These are phyloP conservation scores for Barnettozyma vustinii DNA, from an alignment of 805 yeast species.

Conservation along the genomic window DNA sequence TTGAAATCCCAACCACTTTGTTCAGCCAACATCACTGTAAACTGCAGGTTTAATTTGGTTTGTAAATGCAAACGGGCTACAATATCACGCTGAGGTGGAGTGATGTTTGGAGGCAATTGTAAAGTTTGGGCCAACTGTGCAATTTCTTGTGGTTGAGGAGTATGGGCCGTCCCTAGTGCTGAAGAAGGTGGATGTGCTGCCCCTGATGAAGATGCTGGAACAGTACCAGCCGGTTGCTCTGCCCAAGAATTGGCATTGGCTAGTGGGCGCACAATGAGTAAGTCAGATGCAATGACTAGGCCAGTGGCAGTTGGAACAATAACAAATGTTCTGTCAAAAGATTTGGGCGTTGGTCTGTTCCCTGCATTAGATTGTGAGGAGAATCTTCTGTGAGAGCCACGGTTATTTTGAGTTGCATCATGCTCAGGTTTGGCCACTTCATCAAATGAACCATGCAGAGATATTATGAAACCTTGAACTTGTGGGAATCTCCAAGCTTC, in stretches of 20 bases:
- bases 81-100: constrained; percentile 58
- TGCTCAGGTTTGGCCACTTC: constrained; percentile 57
- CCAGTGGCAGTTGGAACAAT: constrained; percentile 66
- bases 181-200: constrained; percentile 16
- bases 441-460: constrained; percentile 79
- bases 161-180: constrained; percentile 5
- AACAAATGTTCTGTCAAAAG: constrained; percentile 84
- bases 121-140: constrained; percentile 28
- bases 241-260: constrained; percentile 56
- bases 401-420: constrained; percentile 22
- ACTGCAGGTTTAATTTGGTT: constrained; percentile 74
- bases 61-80: constrained; percentile 60
- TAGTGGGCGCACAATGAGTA: constrained; percentile 60
- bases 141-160: constrained; percentile 6
- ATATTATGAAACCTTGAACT: constrained; percentile 70
- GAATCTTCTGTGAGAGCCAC: neutral
- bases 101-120: constrained; percentile 17
- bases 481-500: constrained; percentile 71
- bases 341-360: constrained; percentile 47
- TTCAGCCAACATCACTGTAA: constrained; percentile 75
- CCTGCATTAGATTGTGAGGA: neutral
- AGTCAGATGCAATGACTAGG: constrained; percentile 81
- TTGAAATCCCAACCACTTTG: constrained; percentile 83
- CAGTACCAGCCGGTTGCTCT: constrained; percentile 6
- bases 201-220: constrained; percentile 7